Conservation (phyloP, 2,329 filamentous ascomycete genomes). For the Hypoxylon rubiginosum region DNA sequence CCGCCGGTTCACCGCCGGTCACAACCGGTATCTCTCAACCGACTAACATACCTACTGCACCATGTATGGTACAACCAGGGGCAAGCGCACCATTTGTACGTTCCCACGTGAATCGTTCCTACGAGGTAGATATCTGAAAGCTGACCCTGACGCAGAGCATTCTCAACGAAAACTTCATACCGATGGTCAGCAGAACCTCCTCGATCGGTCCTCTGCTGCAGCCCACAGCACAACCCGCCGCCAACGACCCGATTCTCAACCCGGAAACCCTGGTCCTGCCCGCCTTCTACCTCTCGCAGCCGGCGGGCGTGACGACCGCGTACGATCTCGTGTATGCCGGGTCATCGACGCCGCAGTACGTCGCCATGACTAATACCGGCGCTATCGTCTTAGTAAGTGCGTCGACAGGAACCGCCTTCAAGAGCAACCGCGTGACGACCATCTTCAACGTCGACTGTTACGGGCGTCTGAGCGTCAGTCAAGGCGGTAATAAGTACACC, state of each 20-base stretch:
- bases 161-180: conserved; percentile 21
- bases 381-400: conserved; percentile 13
- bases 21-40: conserved; percentile 18
- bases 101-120: neutral
- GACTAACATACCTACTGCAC: conserved; percentile 20
- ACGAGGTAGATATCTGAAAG: neutral
- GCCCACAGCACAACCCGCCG: conserved; percentile 12
- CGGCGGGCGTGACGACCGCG: conserved; percentile 9
- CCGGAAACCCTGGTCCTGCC: conserved; percentile 8
- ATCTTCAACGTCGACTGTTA: conserved; percentile 23
- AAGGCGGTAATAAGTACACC: conserved; percentile 14
- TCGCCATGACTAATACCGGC: conserved; percentile 22
- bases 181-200: conserved; percentile 13
- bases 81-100: conserved; percentile 25
- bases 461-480: conserved; percentile 6
- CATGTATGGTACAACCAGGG: conserved; percentile 19
- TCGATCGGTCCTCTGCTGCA: conserved; percentile 20
- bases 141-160: conserved; percentile 15
- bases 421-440: conserved; percentile 16
- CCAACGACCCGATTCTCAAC: conserved; percentile 16
- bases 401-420: conserved; percentile 11
- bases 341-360: conserved; percentile 9
- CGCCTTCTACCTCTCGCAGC: conserved; percentile 13
- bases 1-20: conserved; percentile 12
- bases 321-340: conserved; percentile 20